A percentile compares a stretch with the other conserved stretches of the same genome.
Evolutionary conservation across 1,284 basidiomycete genomes (phyloP).

Genomic region (Meripilus lineatus): DNA sequence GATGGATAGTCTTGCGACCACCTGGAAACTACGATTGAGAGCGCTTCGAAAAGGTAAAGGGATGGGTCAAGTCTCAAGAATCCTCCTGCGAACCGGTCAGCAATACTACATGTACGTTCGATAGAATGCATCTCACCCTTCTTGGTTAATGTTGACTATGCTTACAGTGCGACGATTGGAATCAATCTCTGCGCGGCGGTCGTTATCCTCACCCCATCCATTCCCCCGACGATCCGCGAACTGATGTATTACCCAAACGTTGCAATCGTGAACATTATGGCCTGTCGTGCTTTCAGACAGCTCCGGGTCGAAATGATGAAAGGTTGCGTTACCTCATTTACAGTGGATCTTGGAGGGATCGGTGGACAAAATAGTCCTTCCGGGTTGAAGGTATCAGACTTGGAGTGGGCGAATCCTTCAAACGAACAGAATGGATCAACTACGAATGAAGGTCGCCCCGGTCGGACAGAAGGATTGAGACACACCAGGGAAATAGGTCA

Average conservation of each 20-base stretch:
- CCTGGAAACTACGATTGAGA: not conserved
- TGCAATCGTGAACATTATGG: conserved; percentile 24
- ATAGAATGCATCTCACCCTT: not conserved
- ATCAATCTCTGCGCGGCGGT: conserved; percentile 2
- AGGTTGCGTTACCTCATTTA: no score
- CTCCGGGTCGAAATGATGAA: no score
- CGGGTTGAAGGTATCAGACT: no score
- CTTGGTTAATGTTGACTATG: conserved; percentile 3
- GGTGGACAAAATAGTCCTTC: no score
- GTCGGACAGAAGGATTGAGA: no score
- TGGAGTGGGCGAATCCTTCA: no score
- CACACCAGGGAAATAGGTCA: no score
- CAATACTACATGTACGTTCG: conserved; percentile 4
- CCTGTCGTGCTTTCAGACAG: conserved; percentile 23
- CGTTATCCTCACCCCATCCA: conserved; percentile 6
- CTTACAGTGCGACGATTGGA: conserved; percentile 3
- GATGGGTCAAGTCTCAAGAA: conserved; percentile 2
- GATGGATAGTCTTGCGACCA: conserved; percentile 1
- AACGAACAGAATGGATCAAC: no score
- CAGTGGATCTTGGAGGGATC: no score
- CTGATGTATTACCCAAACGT: conserved; percentile 17
- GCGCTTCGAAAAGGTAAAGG: conserved; percentile 3
- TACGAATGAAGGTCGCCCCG: no score
- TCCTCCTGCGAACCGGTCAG: conserved; percentile 2
- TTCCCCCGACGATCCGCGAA: conserved; percentile 3